Base-by-base conservation (phyloP, 2,329 filamentous ascomycete species). In the Aspergillus sp. region DNA sequence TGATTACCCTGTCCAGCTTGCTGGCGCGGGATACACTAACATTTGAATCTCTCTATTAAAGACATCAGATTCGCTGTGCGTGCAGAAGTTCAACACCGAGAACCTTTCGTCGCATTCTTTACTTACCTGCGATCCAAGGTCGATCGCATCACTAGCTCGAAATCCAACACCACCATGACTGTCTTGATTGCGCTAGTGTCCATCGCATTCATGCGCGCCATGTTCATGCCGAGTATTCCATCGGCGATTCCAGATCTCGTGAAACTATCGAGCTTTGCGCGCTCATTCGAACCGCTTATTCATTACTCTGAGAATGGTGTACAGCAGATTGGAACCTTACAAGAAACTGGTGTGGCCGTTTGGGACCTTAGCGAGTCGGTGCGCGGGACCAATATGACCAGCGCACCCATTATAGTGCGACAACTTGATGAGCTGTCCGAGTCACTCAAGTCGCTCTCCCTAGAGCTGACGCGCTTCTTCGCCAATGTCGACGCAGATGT, bases 341-440 rank as follows among this genome's bases (percentile, higher is more conserved):
- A 96, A 73, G 91, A 95, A 54, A 96, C 93, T 0, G 91, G 92
- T 43, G 88, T 96, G 32, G 93, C 93, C 1, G 92, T 98, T 24
- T 96, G 93, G 90, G 93, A 98, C 71, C 82, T 98, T 5, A 89
- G 91, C 57, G 93, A 97, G 80, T 96, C 89, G 63, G 89, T 97
- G 55, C 86, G 93, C 49, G 86, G 85, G 5, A 93, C 91, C 58
- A 96, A 96, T 71, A 93, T 97, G 89, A 92, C 90, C 13, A 93
- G 91, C 44, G 92, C 90, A 7, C 87, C 88, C 1, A 87, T 91
- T 65, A 96, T 98, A 62, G 91, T 96, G 42, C 83, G 85, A 65
- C 90, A 93, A 67, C 82, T 98, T 3, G 92, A 97, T 71, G 89
- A 89, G 55, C 80, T 97, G 38, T 93, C 90, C 62, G 91, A 96